Evolutionary conservation across 306 rosid genomes (phyloP), one percentile per base, ranked within the genome.

Genomic region (Mimosa bimucronata): DNA sequence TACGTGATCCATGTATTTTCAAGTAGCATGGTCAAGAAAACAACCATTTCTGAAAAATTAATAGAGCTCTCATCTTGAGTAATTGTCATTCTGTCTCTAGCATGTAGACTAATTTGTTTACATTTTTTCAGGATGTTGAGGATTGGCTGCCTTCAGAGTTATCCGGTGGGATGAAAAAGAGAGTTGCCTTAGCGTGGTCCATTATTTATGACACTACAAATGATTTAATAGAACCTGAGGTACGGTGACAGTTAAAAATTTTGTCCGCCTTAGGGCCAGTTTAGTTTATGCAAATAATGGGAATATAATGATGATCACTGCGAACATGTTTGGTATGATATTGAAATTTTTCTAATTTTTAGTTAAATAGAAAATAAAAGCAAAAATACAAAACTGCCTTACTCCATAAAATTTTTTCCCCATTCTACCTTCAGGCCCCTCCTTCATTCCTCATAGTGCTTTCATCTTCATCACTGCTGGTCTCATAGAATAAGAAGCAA

Each of bases 161-260:
- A 86, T 96, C 99, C 31, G 99, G 99, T 64, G 98, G 99, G 85
- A 96, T 96, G 99, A 96, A 96, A 87, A 96, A 96, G 76, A 89
- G 99, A 83, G 98, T 96, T 83, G 99, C 99, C 53, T 84, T 96
- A 86, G 99, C 99, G 66, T 91, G 98, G 61, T 93, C 98, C 80
- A 91, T 96, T 76, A 91, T 96, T 73, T 88, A 50, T 83, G 99
- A 96, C 81, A 88, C 88, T 45, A 84, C 97, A 79, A 89, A 85
- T 66, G 87, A 87, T 72, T 84, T 93, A 64, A 82, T 89, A 62
- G 97, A 96, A 83, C 99, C 99, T 65, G 99, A 96, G 98, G 99
- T 96, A 83, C 52, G 86, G 78, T 82, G 76, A 76, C 69, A 16
- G 38, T 81, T 67, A 78, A 31, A 67, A 68, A 50, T 53, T 53